Evolutionary conservation across 441 rosid species (phyloP), one percentile per base, ranked within the genome.

Genomic region (Flueggea neowawraea): DNA sequence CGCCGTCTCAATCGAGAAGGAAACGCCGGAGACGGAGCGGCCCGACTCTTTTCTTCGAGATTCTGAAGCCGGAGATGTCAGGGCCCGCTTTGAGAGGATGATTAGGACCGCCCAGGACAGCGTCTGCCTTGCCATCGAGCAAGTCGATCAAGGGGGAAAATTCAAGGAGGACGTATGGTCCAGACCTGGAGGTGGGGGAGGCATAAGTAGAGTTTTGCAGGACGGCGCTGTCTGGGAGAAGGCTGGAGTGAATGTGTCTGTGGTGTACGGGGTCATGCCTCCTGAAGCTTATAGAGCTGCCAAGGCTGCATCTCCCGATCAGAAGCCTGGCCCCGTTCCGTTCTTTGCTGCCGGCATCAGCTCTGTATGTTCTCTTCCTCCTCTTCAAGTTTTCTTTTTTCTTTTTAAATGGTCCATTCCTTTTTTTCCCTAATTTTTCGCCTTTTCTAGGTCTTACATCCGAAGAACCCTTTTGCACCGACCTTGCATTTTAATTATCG

Each of bases 161-260:
- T 94, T 94, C 66, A 87, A 82, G 82, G 99, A 94, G 80, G 99
- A 94, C 54, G 95, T 90, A n/a, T 94, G 99, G 99, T 89, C 95
- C 0, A 80, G 99, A 70, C 96, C 94, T 0, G 99, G 97, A 6
- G 99, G 99, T 1, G 96, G 99, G 0, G 99, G 99, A 2, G 99
- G 99, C 17, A 89, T 94, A 63, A 89, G 99, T 63, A 78, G 97
- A 45, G 97, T 91, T 12, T 78, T 95, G 65, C 97, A 95, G 52
- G 95, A 95, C 43, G 97, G 99, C 6, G 87, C 86, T 57, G 87
- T 95, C 49, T 95, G 86, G 72, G 97, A 91, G 83, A 95, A 95
- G 79, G 99, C 99, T 16, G 97, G 97, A 0, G 99, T 94, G 22
- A 94, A 94, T 72, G 93, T 94, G 73, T 94, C 99, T 16, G 96